Percentiles rank a stretch among this genome's conserved stretches.
Conservation (phyloP, 2,329 filamentous ascomycete genomes). For the Verticillium tricorpus region DNA sequence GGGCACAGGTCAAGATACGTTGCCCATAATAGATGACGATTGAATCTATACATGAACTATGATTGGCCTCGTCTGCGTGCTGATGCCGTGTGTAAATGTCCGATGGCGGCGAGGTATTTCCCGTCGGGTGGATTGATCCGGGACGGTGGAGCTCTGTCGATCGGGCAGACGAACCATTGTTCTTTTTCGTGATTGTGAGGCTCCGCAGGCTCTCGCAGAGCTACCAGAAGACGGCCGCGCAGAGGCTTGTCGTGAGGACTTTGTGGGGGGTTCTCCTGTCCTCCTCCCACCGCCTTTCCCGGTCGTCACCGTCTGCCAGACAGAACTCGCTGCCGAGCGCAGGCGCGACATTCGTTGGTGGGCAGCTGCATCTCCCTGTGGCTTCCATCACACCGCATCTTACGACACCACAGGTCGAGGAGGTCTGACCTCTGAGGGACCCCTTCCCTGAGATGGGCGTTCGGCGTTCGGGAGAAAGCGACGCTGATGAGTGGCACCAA, state of each 20-base stretch:
- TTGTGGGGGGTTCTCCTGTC: too few species aligned
- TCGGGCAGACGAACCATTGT: neutral
- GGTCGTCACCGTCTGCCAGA: too few species aligned
- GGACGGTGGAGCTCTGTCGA: neutral
- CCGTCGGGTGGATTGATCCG: neutral
- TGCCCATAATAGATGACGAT: slow-evolving; percentile 39
- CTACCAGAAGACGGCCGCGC: too few species aligned
- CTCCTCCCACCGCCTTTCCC: too few species aligned
- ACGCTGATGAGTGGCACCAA: neutral
- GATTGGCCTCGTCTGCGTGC: neutral
- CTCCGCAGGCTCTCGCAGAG: too few species aligned
- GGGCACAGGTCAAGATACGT: slow-evolving; percentile 12
- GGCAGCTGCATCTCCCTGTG: neutral
- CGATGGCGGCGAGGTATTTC: neutral
- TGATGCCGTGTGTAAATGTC: neutral
- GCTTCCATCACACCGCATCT: neutral
- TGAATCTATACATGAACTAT: slow-evolving; percentile 43
- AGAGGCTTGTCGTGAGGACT: too few species aligned
- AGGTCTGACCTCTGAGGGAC: too few species aligned
- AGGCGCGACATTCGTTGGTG: too few species aligned
- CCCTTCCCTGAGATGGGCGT: too few species aligned
- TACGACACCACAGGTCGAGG: neutral
- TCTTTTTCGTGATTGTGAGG: too few species aligned
- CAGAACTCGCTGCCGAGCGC: too few species aligned
- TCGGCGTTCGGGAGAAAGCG: neutral